Evolutionary conservation across 176 grass and related monocot genomes (phyloP).

Genomic region (Phragmites australis): DNA sequence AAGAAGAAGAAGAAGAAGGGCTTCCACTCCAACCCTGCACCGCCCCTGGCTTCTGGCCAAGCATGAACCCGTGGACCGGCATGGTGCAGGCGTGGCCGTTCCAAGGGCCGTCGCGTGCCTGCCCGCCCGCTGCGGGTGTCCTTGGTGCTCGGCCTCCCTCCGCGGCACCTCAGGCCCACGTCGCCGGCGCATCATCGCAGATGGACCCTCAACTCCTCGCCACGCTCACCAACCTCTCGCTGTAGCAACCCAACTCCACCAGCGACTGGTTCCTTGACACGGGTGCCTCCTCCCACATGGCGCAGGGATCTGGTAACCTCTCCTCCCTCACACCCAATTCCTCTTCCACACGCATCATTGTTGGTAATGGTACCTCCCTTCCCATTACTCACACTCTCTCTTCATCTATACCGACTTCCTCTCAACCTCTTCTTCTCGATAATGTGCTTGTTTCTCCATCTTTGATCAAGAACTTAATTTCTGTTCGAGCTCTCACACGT

Average conservation of each 20-base stretch:
- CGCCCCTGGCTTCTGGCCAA: not conserved
- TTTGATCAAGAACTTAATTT: not conserved
- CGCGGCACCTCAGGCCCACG: not conserved
- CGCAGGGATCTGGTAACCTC: not conserved
- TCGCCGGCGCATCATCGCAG: not conserved
- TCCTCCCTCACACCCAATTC: not conserved
- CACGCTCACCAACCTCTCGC: too few relatives aligned
- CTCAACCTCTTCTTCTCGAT: not conserved
- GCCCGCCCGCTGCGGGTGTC: not conserved
- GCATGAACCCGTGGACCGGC: too few relatives aligned
- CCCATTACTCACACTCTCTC: not conserved
- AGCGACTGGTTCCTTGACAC: too few relatives aligned
- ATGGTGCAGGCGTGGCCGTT: too few relatives aligned
- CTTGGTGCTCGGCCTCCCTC: not conserved
- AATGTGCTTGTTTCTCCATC: not conserved
- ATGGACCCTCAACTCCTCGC: not conserved
- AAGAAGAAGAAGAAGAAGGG: not conserved
- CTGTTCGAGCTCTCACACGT: too few relatives aligned
- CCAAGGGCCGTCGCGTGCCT: too few relatives aligned
- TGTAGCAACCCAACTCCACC: too few relatives aligned
- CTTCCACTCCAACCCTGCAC: not conserved
- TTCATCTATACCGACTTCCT: not conserved
- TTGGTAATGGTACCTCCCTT: not conserved
- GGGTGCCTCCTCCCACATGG: too few relatives aligned
- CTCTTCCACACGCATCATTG: not conserved